Conservation (phyloP, 345 rosid genomes). For the Kandelia obovata region DNA sequence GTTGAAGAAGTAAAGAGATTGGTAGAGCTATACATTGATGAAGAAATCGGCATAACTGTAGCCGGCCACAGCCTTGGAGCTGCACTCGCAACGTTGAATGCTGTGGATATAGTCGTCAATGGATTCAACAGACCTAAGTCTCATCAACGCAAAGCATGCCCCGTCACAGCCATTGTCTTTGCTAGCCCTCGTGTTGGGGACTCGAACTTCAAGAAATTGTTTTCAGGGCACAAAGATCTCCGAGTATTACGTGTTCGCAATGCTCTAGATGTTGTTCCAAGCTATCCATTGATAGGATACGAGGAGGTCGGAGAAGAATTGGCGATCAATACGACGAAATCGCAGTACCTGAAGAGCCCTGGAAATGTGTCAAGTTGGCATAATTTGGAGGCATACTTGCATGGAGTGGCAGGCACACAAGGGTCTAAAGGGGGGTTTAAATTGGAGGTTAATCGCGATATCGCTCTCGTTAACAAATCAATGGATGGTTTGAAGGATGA, state of each 20-base stretch:
- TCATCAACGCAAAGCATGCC: not conserved
- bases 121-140: slow-evolving; percentile 2
- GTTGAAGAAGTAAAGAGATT: slow-evolving; percentile 23
- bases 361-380: slow-evolving; percentile 48
- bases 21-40: slow-evolving; percentile 38
- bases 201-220: slow-evolving; percentile 1
- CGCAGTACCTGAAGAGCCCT: slow-evolving; percentile 55
- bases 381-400: slow-evolving; percentile 61
- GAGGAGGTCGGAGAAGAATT: slow-evolving; percentile 68
- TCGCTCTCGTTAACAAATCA: slow-evolving; percentile 57
- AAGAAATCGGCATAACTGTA: slow-evolving; percentile 49
- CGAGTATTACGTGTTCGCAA: slow-evolving; percentile 30
- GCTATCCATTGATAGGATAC: slow-evolving; percentile 58
- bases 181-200: slow-evolving; percentile 16
- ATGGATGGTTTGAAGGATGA: slow-evolving; percentile 55
- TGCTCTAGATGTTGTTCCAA: slow-evolving; percentile 55
- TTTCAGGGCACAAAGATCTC: not conserved
- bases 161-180: slow-evolving; percentile 15
- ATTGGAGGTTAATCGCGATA: slow-evolving; percentile 53
- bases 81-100: slow-evolving; percentile 50
- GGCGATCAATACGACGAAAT: slow-evolving; percentile 51
- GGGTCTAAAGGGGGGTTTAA: slow-evolving; percentile 52
- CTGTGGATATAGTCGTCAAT: slow-evolving; percentile 38
- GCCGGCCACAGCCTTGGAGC: slow-evolving; percentile 61
- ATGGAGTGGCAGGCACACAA: slow-evolving; percentile 76